phyloP scores from a whole-genome alignment of 352 stramenopile genomes.

The Pythium phragmitis region DNA sequence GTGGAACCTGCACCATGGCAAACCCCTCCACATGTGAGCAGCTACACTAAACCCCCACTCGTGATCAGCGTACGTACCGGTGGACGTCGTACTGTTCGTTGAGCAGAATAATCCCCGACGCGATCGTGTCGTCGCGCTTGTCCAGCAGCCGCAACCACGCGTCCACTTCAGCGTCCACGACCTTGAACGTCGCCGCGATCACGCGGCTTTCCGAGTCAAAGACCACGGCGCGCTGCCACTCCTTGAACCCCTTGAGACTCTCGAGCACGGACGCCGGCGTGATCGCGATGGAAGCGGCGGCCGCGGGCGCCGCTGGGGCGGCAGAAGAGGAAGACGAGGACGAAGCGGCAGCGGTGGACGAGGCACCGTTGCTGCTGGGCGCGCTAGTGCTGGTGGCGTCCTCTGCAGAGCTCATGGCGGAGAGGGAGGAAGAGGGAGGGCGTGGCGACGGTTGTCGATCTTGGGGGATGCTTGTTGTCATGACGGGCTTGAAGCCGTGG shows the following conservation, averaged over 20 bases:
- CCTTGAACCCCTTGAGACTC: constrained; percentile 51
- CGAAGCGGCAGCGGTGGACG: constrained; percentile 17
- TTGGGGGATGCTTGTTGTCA: neutral
- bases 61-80: constrained; percentile 33
- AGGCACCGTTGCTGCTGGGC: constrained; percentile 12
- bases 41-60: too few species aligned
- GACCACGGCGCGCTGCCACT: constrained; percentile 63
- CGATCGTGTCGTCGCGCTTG: constrained; percentile 79
- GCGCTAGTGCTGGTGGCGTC: constrained; percentile 3
- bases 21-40: neutral
- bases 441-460: neutral
- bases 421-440: too few species aligned
- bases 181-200: constrained; percentile 54
- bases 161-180: constrained; percentile 52
- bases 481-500: neutral
- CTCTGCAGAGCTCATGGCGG: constrained; percentile 12
- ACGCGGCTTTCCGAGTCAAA: constrained; percentile 62
- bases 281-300: neutral
- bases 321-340: constrained; percentile 8
- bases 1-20: constrained; percentile 48
- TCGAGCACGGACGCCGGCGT: constrained; percentile 52
- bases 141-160: constrained; percentile 50
- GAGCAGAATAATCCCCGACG: constrained; percentile 61
- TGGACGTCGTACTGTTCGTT: constrained; percentile 85
- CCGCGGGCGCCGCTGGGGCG: constrained; percentile 20